Evolutionary conservation across 2,329 filamentous ascomycete species (phyloP), one percentile per base, ranked within the genome.

Genomic region (Fusarium coicis): DNA sequence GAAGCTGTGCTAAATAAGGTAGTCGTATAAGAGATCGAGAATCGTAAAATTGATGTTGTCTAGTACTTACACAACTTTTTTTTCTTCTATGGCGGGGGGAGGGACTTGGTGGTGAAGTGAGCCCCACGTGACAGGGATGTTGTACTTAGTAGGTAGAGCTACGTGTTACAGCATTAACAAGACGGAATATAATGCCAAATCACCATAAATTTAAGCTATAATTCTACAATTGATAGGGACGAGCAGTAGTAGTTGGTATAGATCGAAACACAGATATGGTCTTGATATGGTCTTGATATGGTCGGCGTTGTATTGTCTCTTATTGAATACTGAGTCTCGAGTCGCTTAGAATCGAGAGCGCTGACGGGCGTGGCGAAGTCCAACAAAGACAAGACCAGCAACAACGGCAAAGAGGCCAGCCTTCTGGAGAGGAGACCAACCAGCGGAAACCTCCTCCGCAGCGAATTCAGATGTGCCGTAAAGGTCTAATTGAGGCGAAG

Each of bases 51-150:
- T 61, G n/a, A 46, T 39, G 64, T 52, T 63, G 53, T 60, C 52
- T 55, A 49, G 52, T 56, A 79, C 75, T 78, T 80, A 79, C 76
- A 78, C 75, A 78, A 74, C 81, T 81, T 80, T 79, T 78, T 77
- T 71, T 72, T 71, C 47, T 75, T 73, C 34, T 55, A 56, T 53
- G 63, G 75, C 66, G 72, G 75, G 75, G 73, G 73, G 68, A 59
- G 49, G 39, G 36, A 57, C 55, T 69, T 63, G 52, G 65, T 54
- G 43, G 59, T 53, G 39, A 58, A 68, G 46, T 53, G 21, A 66
- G 62, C 74, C 73, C 77, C 79, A 80, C 79, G 79, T 81, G 80
- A 81, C 77, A 77, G 73, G 73, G 66, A 44, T 72, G 32, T 23
- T 36, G n/a, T 40, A 32, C 34, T 49, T 40, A 32, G 28, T 49